Conservation (phyloP, 345 rosid species). For the Bruguiera parviflora region DNA sequence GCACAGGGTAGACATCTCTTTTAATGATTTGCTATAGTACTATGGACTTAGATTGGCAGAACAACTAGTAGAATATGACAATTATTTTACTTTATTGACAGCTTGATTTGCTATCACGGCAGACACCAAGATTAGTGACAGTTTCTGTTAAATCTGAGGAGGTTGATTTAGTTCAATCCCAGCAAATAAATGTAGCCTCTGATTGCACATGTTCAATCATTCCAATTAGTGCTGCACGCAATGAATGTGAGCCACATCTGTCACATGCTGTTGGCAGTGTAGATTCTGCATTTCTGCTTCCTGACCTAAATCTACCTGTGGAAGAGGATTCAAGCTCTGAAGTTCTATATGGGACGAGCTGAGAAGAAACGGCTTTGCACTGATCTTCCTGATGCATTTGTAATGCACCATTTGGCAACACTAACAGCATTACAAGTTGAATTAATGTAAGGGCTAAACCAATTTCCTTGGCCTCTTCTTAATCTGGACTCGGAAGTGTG, state of each 20-base stretch:
- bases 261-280: slow-evolving; percentile 8
- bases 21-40: background rate
- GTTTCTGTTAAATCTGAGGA: slow-evolving; percentile 9
- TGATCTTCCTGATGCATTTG: background rate
- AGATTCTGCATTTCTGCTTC: slow-evolving; percentile 40
- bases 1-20: no score
- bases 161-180: slow-evolving; percentile 1
- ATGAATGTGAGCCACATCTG: background rate
- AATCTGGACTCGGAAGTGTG: slow-evolving; percentile 3
- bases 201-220: background rate
- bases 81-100: slow-evolving; percentile 15
- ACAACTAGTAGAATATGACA: background rate
- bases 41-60: background rate
- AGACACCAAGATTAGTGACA: background rate
- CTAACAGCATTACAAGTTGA: slow-evolving; percentile 11
- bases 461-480: no score
- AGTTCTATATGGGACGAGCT: slow-evolving; percentile 29
- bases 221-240: slow-evolving; percentile 3
- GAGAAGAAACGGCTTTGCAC: slow-evolving; percentile 21
- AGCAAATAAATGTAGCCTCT: slow-evolving; percentile 13
- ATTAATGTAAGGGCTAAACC: slow-evolving; percentile 17
- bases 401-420: slow-evolving; percentile 9
- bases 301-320: slow-evolving; percentile 63
- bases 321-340: slow-evolving; percentile 34
- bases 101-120: slow-evolving; percentile 23